phyloP scores from a whole-genome alignment of 768 basidiomycete species.

The Rhodotorula diobovata region DNA sequence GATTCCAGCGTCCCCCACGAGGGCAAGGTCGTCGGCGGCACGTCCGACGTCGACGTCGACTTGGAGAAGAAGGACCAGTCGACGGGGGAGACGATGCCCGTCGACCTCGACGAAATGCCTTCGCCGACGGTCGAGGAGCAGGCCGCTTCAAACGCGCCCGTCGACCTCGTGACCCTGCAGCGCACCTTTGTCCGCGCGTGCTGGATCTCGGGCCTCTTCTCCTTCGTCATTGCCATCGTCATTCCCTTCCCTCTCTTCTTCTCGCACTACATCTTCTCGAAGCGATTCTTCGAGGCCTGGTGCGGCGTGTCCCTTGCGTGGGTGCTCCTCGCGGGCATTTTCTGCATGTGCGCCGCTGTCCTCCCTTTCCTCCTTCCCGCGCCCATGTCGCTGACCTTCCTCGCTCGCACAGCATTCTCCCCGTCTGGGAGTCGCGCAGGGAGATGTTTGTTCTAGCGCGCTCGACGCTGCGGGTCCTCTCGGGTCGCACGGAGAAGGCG shows the following conservation, averaged over 20 bases:
- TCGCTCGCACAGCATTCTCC: constrained; percentile 72
- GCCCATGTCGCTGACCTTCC: constrained; percentile 48
- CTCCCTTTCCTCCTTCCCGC: constrained; percentile 37
- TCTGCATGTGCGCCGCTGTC: constrained; percentile 8
- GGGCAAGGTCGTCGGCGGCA: constrained; percentile 31
- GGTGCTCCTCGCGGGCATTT: constrained; percentile 18
- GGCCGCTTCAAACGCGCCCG: background rate
- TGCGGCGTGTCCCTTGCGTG: constrained; percentile 49
- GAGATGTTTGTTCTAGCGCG: constrained; percentile 58
- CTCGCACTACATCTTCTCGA: constrained; percentile 65
- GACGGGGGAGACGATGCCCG: background rate
- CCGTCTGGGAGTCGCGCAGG: constrained; percentile 73
- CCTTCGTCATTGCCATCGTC: constrained; percentile 37
- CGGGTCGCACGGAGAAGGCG: background rate
- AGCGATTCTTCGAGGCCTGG: constrained; percentile 68
- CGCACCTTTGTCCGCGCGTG: constrained; percentile 18
- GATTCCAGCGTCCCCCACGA: constrained; percentile 25
- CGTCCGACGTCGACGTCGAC: constrained; percentile 42
- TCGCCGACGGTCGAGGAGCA: background rate
- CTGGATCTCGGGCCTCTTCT: constrained; percentile 31
- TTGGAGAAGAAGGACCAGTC: constrained; percentile 23
- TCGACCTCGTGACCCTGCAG: constrained; percentile 22
- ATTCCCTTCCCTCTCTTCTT: constrained; percentile 55
- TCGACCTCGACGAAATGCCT: too few species aligned
- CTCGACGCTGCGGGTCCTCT: background rate